These are phyloP conservation scores for Scheffersomyces lignicola DNA, from an alignment of 1,139 yeast species.

Conservation along the genomic window DNA sequence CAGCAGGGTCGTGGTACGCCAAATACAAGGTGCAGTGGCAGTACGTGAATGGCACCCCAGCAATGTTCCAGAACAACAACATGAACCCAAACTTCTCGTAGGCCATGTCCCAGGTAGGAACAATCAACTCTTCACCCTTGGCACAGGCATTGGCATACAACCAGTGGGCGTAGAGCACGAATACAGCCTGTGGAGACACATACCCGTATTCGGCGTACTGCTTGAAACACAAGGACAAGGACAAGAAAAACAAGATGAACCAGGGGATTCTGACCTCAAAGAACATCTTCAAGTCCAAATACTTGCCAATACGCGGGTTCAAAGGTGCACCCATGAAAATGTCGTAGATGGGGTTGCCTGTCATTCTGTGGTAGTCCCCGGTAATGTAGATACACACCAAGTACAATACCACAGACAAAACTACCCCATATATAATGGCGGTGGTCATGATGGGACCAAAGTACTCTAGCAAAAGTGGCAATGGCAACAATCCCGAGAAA, in stretches of 20 bases:
- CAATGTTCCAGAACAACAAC: constrained; percentile 98
- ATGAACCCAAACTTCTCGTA: constrained; percentile 98
- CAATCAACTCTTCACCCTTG: constrained; percentile 95
- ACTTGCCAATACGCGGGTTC: constrained; percentile 90
- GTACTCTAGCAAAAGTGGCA: constrained; percentile 72
- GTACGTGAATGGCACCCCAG: constrained; percentile 98
- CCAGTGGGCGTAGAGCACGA: constrained; percentile 84
- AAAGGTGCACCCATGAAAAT: constrained; percentile 96
- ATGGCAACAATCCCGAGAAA: constrained; percentile 67
- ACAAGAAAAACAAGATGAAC: constrained; percentile 82
- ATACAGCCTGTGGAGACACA: constrained; percentile 72
- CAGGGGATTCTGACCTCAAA: constrained; percentile 97
- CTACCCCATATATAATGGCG: constrained; percentile 77
- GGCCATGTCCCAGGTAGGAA: constrained; percentile 99
- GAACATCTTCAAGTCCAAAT: constrained; percentile 89
- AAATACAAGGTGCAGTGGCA: constrained; percentile 88
- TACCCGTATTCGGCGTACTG: constrained; percentile 83
- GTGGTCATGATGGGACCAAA: constrained; percentile 93
- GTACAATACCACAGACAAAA: constrained; percentile 63
- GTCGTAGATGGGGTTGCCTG: constrained; percentile 89
- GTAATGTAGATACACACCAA: constrained; percentile 63
- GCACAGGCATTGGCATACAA: constrained; percentile 95
- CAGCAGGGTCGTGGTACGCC: constrained; percentile 78
- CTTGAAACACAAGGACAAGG: constrained; percentile 71
- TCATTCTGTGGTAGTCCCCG: constrained; percentile 81